A percentile compares a stretch with the other conserved stretches of the same genome.
These are phyloP conservation scores for Eucalyptus shirleyi DNA, from an alignment of 345 rosid species.

Conservation along the genomic window DNA sequence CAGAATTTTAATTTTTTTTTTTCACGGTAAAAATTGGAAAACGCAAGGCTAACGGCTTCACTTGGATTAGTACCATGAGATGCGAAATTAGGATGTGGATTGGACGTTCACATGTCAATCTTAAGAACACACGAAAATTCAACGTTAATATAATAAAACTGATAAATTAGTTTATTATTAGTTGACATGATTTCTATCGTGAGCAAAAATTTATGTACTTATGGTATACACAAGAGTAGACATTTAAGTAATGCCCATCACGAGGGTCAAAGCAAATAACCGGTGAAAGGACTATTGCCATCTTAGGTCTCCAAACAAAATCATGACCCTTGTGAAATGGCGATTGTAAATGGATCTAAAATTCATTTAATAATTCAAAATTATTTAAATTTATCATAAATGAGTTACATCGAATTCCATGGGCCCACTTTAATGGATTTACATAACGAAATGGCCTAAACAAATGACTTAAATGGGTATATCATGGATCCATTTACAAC, in stretches of 20 bases:
- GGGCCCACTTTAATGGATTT: rapidly evolving
- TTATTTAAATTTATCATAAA: background rate
- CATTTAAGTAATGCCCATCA: no score
- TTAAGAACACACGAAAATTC: background rate
- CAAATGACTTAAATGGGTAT: background rate
- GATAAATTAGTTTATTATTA: no score
- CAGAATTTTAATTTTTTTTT: background rate
- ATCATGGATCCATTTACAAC: no score
- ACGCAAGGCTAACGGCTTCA: background rate
- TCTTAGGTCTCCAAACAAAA: no score
- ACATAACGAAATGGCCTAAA: background rate
- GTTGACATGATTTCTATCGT: background rate
- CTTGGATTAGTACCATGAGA: background rate
- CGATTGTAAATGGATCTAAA: background rate
- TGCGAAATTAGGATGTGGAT: background rate
- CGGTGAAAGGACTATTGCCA: no score
- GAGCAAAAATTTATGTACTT: rapidly evolving
- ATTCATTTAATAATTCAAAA: background rate
- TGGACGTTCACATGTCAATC: background rate
- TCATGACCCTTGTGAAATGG: no score
- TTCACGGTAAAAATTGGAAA: background rate
- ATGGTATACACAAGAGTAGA: no score
- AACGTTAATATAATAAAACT: no score
- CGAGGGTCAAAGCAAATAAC: rapidly evolving
- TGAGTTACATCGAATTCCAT: background rate